Base-by-base conservation (phyloP, 2,329 filamentous ascomycete genomes). In the Talaromyces sp. region DNA sequence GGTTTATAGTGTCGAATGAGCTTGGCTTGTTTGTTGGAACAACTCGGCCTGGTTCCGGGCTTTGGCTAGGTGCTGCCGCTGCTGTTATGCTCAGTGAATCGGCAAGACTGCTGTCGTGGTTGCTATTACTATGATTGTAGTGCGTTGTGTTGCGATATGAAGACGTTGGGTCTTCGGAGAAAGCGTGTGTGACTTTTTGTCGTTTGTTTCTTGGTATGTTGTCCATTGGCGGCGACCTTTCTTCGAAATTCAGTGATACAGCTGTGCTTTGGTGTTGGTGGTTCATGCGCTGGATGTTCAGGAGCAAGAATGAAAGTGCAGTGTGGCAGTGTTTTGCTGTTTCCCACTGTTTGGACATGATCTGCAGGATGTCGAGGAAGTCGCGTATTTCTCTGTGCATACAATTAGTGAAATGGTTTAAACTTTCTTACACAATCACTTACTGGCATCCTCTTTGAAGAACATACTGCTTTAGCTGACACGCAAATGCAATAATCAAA, bases 401-500 rank as follows among this genome's bases (percentile, higher is more conserved):
- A 21, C 11, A 10, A 2, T 46, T 6, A 17, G 32, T 17, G 12
- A 27, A 26, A n/a, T n/a, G n/a, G n/a, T n/a, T n/a, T n/a, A n/a
- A n/a, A n/a, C n/a, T n/a, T n/a, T n/a, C n/a, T n/a, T n/a, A n/a
- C n/a, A n/a, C n/a, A n/a, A n/a, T n/a, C n/a, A 68, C 70, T 57
- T 66, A 74, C 72, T 67, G 65, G 29, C 68, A 65, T 1, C 72
- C 75, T 46, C 74, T 72, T 0, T 61, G 58, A 46, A 74, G 63
- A 8, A 71, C 69, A 58, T 76, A 76, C 61, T 76, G 75, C 12
- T 70, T 70, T 7, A 77, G 59, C 53, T 77, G 75, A 43, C 74
- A 77, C 17, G 75, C 74, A 59, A 76, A 76, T 12, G 74, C 74
- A 56, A 76, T 69, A 4, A 77, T 72, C 6, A 77, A 66, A 11